phyloP scores from a whole-genome alignment of 2,329 filamentous ascomycete genomes.

The Lecanicillium sp. region DNA sequence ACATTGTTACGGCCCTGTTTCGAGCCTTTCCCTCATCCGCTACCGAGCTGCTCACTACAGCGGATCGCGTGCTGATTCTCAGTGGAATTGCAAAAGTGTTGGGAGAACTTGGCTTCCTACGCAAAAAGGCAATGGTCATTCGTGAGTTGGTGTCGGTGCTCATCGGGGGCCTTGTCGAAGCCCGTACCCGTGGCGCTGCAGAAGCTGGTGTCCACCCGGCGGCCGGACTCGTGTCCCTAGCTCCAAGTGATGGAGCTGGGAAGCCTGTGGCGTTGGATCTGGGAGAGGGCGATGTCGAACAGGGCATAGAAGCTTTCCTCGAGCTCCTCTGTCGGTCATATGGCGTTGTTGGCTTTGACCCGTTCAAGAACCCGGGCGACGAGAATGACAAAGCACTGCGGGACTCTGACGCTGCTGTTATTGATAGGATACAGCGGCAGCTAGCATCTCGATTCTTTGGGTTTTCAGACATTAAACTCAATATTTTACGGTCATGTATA shows the following conservation, averaged over 20 bases:
- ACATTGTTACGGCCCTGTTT: conserved; percentile 58
- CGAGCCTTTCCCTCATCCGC: conserved; percentile 61
- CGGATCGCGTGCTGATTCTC: conserved; percentile 70
- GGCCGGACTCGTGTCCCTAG: conserved; percentile 70
- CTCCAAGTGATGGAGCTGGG: conserved; percentile 40
- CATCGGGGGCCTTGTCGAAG: conserved; percentile 79
- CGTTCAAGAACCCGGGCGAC: conserved; percentile 17
- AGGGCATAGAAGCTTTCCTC: conserved; percentile 56
- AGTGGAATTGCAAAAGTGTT: conserved; percentile 85
- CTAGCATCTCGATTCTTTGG: conserved; percentile 60
- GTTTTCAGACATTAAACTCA: conserved; percentile 70
- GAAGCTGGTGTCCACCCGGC: conserved; percentile 94
- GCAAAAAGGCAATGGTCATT: conserved; percentile 87
- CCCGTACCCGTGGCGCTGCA: conserved; percentile 85
- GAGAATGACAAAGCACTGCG: conserved; percentile 17
- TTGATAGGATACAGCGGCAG: conserved; percentile 52
- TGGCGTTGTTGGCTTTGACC: conserved; percentile 49
- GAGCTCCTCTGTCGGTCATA: conserved; percentile 54
- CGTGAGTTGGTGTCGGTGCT: conserved; percentile 77
- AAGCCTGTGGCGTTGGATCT: conserved; percentile 51
- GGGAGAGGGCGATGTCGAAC: conserved; percentile 55
- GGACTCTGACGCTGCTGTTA: conserved; percentile 43
- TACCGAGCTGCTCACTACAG: conserved; percentile 59
- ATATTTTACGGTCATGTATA: conserved; percentile 82
- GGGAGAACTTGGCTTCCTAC: conserved; percentile 66